Evolutionary conservation across 176 grass and related monocot genomes (phyloP).

Genomic region (Oryza australiensis): DNA sequence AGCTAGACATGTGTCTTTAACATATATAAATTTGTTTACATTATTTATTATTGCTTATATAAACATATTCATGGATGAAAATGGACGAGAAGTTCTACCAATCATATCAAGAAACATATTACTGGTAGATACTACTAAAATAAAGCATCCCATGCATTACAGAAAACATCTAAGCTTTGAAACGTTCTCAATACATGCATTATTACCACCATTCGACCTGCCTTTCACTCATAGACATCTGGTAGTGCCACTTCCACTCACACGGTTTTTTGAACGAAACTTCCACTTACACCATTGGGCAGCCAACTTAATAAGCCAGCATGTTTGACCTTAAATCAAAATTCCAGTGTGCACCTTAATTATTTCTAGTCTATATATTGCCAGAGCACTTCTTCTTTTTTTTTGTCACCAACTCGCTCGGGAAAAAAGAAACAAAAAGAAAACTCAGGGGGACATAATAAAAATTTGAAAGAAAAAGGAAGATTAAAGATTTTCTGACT

Average conservation of each 20-base stretch:
- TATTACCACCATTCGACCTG: constrained; percentile 41
- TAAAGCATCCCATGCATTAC: constrained; percentile 23
- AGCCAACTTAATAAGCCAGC: constrained; percentile 31
- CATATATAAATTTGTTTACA: neutral
- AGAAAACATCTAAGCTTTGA: constrained; percentile 23
- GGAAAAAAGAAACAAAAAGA: neutral
- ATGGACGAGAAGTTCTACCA: neutral
- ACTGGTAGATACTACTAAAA: constrained; percentile 15
- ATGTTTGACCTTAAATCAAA: constrained; percentile 34
- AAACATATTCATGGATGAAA: constrained; percentile 2
- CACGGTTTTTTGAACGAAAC: constrained; percentile 10
- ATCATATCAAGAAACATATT: constrained; percentile 23
- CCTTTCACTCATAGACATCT: constrained; percentile 38
- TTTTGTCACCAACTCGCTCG: neutral
- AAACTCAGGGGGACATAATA: neutral
- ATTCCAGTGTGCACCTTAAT: constrained; percentile 18
- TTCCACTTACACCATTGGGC: constrained; percentile 44
- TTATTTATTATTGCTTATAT: neutral
- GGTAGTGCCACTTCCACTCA: constrained; percentile 43
- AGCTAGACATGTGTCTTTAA: neutral
- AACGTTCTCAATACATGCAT: constrained; percentile 36
- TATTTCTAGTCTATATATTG: constrained; percentile 5
- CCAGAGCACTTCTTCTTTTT: neutral
- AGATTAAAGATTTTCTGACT: constrained; percentile 1
- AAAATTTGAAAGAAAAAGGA: neutral